Evolutionary conservation across 768 basidiomycete genomes (phyloP).

Genomic region (Phlebiopsis flavidoalba): DNA sequence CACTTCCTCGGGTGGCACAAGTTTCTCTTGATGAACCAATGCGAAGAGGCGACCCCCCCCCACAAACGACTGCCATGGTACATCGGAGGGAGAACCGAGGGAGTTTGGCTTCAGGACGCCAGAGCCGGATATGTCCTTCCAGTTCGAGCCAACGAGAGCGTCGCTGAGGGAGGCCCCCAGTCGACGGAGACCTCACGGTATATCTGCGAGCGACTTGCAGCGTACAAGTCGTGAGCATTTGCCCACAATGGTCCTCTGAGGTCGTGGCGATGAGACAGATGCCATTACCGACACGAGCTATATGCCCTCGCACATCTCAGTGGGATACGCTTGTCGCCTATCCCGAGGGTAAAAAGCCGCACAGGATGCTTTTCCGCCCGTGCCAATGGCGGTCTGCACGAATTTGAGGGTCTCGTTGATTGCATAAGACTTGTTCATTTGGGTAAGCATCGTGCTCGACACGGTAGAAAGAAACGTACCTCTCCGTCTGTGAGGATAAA

Average conservation of each 20-base stretch:
- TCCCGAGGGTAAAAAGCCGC: slow-evolving; percentile 55
- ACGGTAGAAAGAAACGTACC: slow-evolving; percentile 24
- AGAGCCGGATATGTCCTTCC: background rate
- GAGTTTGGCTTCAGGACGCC: slow-evolving; percentile 28
- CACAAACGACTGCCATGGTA: slow-evolving; percentile 31
- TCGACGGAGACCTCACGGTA: slow-evolving; percentile 43
- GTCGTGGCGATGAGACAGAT: slow-evolving; percentile 40
- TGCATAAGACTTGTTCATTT: slow-evolving; percentile 12
- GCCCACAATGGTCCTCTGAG: slow-evolving; percentile 38
- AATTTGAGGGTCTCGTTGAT: slow-evolving; percentile 15
- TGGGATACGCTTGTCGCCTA: slow-evolving; percentile 47
- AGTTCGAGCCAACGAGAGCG: slow-evolving; percentile 12
- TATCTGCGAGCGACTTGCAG: slow-evolving; percentile 43
- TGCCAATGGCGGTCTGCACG: slow-evolving; percentile 28
- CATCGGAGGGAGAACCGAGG: slow-evolving; percentile 25
- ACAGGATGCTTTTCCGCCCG: slow-evolving; percentile 26
- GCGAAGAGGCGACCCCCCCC: slow-evolving; percentile 32
- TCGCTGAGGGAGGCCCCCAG: slow-evolving; percentile 35
- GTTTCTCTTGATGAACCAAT: slow-evolving; percentile 19
- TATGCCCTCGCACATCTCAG: slow-evolving; percentile 44
- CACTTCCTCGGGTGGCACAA: slow-evolving; percentile 22
- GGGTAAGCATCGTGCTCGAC: too few species aligned
- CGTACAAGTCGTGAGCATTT: slow-evolving; percentile 48
- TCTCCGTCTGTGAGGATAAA: slow-evolving; percentile 60
- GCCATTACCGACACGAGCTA: slow-evolving; percentile 53